Percentiles rank a stretch among this genome's conserved stretches.
Evolutionary conservation across 1,284 basidiomycete species (phyloP).

Genomic region (Mycena sp.): DNA sequence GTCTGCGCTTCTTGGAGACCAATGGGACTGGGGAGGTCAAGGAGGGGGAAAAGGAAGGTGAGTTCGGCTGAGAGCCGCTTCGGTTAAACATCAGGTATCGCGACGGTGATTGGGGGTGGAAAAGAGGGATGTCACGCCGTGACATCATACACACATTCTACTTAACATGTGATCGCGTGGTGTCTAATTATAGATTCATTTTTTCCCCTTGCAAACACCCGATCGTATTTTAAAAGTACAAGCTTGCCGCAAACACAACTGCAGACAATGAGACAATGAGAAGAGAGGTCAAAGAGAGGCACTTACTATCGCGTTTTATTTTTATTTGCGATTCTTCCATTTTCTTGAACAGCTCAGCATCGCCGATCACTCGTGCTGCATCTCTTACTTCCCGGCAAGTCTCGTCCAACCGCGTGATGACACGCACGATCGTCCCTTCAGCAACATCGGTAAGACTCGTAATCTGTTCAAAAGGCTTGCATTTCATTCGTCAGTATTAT

Average conservation of each 20-base stretch:
- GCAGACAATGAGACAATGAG: slow-evolving; percentile 23
- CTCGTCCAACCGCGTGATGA: slow-evolving; percentile 96
- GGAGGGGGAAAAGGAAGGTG: slow-evolving; percentile 13
- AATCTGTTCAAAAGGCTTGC: slow-evolving; percentile 94
- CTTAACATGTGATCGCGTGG: too few relatives aligned
- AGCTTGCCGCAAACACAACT: slow-evolving; percentile 88
- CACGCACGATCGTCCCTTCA: slow-evolving; percentile 97
- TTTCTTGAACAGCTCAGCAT: slow-evolving; percentile 94
- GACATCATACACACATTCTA: too few relatives aligned
- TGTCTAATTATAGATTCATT: too few relatives aligned
- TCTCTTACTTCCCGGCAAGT: slow-evolving; percentile 97
- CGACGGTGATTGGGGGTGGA: background rate
- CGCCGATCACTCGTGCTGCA: slow-evolving; percentile 97
- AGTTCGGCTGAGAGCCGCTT: background rate
- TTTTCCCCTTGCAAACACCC: background rate
- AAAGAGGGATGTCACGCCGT: too few relatives aligned
- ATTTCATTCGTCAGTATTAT: slow-evolving; percentile 1
- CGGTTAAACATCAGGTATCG: slow-evolving; percentile 15
- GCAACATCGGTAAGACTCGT: slow-evolving; percentile 93
- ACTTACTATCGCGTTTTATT: slow-evolving; percentile 94
- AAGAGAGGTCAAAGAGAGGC: background rate
- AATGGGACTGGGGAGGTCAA: background rate
- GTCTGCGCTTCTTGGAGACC: slow-evolving; percentile 26
- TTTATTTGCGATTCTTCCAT: slow-evolving; percentile 96
- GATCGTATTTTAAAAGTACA: slow-evolving; percentile 75